Evolutionary conservation across 192 early-diverging fungal genomes (phyloP).

Genomic region (Thamnidium elegans): DNA sequence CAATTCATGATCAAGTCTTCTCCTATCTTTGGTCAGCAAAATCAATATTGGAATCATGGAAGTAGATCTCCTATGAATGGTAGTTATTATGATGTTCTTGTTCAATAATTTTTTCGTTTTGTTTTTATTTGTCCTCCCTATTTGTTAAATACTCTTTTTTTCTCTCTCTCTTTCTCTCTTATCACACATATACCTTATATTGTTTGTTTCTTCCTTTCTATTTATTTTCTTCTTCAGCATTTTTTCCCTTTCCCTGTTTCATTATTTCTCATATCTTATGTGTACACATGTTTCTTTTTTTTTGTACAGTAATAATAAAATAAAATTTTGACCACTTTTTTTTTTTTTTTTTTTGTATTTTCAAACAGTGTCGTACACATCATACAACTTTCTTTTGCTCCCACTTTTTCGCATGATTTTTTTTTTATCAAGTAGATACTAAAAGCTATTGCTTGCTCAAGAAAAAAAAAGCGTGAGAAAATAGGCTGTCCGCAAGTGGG

Average conservation of each 20-base stretch:
- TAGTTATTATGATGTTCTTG: constrained; percentile 17
- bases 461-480: no score
- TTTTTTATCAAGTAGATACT: no score
- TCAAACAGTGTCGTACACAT: no score
- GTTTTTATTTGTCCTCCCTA: not conserved
- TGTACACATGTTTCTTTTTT: not conserved
- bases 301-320: no score
- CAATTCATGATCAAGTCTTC: constrained; percentile 1
- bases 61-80: constrained; percentile 2
- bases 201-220: constrained; percentile 6
- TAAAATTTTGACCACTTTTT: no score
- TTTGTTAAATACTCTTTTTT: not conserved
- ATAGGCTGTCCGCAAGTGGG: no score
- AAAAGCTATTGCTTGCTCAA: no score
- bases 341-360: no score
- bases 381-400: no score
- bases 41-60: constrained; percentile 9
- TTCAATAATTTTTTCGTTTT: constrained; percentile 12
- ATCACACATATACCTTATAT: constrained; percentile 3
- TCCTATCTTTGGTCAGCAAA: constrained; percentile 4
- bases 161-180: not conserved
- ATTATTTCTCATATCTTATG: not conserved
- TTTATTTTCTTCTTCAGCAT: constrained; percentile 11
- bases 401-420: no score
- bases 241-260: constrained; percentile 8